phyloP scores from a whole-genome alignment of 345 rosid genomes.

The Firmiana major region DNA sequence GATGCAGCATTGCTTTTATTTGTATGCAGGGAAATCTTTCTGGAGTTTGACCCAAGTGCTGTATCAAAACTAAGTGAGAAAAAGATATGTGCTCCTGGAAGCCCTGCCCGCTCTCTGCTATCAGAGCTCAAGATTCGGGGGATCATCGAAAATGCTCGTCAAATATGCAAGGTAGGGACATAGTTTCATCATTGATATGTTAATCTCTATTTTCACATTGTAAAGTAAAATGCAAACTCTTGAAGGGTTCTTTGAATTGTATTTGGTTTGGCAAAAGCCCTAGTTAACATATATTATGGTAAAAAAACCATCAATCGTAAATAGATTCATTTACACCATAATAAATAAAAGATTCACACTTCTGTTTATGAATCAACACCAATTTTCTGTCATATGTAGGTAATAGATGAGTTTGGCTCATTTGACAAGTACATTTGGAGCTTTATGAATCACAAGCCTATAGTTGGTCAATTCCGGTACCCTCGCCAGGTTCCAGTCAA shows the following conservation, averaged over 20 bases:
- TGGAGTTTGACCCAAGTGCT: slow-evolving; percentile 66
- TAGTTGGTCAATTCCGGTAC: slow-evolving; percentile 59
- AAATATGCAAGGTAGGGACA: slow-evolving; percentile 55
- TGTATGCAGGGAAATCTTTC: slow-evolving; percentile 63
- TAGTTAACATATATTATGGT: background rate
- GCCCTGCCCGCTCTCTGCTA: slow-evolving; percentile 50
- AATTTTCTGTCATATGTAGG: slow-evolving; percentile 32
- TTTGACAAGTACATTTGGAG: slow-evolving; percentile 82
- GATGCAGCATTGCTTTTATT: background rate
- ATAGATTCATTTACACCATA: background rate
- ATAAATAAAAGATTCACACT: background rate
- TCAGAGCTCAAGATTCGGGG: slow-evolving; percentile 73
- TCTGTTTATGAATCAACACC: background rate
- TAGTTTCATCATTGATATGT: background rate
- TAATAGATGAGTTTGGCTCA: slow-evolving; percentile 64
- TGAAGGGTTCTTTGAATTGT: background rate
- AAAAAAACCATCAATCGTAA: background rate
- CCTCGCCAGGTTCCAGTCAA: slow-evolving; percentile 75
- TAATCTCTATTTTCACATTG: background rate
- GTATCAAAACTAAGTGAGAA: slow-evolving; percentile 64
- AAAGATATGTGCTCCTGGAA: slow-evolving; percentile 51
- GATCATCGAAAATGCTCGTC: slow-evolving; percentile 76
- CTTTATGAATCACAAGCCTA: slow-evolving; percentile 67
- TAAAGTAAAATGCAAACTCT: background rate
- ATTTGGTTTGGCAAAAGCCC: background rate